Evolutionary conservation across 1,139 yeast genomes (phyloP).

Genomic region (Lodderomyces pseudojiufengensis): DNA sequence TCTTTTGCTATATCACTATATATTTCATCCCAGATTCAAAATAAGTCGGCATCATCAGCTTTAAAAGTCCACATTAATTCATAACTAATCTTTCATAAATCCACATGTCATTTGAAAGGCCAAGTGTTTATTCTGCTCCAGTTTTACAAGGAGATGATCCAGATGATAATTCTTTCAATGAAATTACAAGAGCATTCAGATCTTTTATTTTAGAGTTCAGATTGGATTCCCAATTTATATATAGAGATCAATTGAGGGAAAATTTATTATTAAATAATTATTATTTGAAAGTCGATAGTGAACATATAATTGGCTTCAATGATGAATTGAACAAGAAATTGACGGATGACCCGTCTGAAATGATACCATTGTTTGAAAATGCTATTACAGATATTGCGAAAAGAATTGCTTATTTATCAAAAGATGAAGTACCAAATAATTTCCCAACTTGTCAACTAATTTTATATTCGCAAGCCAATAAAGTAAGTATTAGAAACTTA

Average conservation of each 20-base stretch:
- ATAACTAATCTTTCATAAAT: background rate
- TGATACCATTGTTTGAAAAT: constrained; percentile 82
- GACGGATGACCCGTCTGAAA: constrained; percentile 82
- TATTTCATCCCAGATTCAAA: no score
- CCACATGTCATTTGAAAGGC: constrained; percentile 71
- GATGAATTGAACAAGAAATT: constrained; percentile 85
- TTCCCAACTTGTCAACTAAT: constrained; percentile 86
- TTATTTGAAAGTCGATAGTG: constrained; percentile 71
- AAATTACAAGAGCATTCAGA: constrained; percentile 75
- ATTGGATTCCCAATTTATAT: constrained; percentile 75
- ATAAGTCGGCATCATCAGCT: no score
- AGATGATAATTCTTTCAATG: constrained; percentile 66
- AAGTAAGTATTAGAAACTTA: constrained; percentile 72
- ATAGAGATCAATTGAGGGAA: constrained; percentile 89
- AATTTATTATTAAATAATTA: constrained; percentile 77
- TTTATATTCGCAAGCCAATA: constrained; percentile 68
- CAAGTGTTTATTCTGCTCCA: constrained; percentile 77
- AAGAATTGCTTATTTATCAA: constrained; percentile 62
- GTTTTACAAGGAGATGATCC: constrained; percentile 81
- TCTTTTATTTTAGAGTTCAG: constrained; percentile 83
- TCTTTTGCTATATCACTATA: no score
- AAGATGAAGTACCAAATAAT: constrained; percentile 50
- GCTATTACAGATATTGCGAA: constrained; percentile 92
- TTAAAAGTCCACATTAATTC: background rate
- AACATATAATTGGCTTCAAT: constrained; percentile 81